phyloP scores from a whole-genome alignment of 2,329 filamentous ascomycete genomes.

The Alternaria consortialis region DNA sequence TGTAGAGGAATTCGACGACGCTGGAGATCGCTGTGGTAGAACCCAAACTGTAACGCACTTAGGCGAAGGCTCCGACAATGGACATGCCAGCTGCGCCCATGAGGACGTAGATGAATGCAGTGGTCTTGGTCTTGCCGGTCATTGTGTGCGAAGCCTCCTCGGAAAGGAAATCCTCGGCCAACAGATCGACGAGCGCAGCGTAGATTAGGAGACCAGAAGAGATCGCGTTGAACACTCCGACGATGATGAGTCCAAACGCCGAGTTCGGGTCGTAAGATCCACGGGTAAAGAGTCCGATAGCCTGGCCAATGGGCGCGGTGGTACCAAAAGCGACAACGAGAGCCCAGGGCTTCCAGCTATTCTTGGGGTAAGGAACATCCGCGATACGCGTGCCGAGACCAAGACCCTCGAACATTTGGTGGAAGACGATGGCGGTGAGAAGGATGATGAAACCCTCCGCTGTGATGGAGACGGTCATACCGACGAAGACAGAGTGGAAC shows the following conservation, averaged over 20 bases:
- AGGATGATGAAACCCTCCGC: slow-evolving; percentile 66
- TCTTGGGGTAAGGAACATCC: slow-evolving; percentile 66
- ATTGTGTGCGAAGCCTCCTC: slow-evolving; percentile 56
- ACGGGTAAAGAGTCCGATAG: slow-evolving; percentile 67
- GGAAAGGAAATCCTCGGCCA: slow-evolving; percentile 72
- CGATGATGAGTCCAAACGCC: slow-evolving; percentile 70
- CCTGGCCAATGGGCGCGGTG: slow-evolving; percentile 71
- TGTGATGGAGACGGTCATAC: slow-evolving; percentile 68
- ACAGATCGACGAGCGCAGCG: slow-evolving; percentile 69
- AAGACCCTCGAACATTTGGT: slow-evolving; percentile 70
- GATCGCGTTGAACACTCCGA: slow-evolving; percentile 73
- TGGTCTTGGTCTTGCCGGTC: slow-evolving; percentile 63
- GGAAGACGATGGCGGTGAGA: slow-evolving; percentile 69
- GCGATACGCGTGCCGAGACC: slow-evolving; percentile 69
- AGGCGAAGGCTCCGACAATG: slow-evolving; percentile 17
- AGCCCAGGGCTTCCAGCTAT: slow-evolving; percentile 67
- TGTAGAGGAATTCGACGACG: slow-evolving; percentile 17
- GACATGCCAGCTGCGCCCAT: slow-evolving; percentile 51
- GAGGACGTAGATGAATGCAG: slow-evolving; percentile 58
- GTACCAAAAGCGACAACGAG: slow-evolving; percentile 70
- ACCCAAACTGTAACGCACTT: not conserved
- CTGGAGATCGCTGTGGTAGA: not conserved
- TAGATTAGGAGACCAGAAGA: slow-evolving; percentile 69
- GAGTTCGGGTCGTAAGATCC: slow-evolving; percentile 70
- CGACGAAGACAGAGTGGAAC: slow-evolving; percentile 71